Evolutionary conservation across 2,329 filamentous ascomycete species (phyloP).

Genomic region (Truncatella angustata): DNA sequence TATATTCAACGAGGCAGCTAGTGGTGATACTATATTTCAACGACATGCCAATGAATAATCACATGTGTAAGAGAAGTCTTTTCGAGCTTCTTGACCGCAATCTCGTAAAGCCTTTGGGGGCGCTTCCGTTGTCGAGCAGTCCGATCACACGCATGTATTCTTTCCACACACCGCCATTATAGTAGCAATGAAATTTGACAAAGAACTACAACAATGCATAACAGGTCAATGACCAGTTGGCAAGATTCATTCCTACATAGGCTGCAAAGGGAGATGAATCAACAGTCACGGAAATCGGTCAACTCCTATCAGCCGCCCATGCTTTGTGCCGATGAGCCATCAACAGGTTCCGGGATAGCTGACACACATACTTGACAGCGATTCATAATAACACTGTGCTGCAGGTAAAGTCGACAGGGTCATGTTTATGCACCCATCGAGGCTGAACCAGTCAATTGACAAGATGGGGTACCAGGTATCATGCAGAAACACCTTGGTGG

Average conservation of each 20-base stretch:
- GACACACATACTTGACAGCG: neutral
- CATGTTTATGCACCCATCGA: conserved; percentile 5
- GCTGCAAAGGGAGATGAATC: too few species aligned
- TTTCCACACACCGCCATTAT: too few species aligned
- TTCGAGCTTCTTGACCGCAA: too few species aligned
- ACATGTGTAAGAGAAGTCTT: neutral
- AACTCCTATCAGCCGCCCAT: neutral
- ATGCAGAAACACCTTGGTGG: conserved; percentile 10
- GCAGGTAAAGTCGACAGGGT: conserved; percentile 5
- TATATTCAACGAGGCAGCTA: neutral
- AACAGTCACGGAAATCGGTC: neutral
- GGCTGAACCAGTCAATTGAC: neutral
- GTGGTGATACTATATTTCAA: conserved; percentile 6
- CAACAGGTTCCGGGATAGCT: neutral
- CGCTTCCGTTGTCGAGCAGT: too few species aligned
- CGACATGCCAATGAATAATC: conserved; percentile 4
- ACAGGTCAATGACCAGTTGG: too few species aligned
- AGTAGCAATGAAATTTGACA: too few species aligned
- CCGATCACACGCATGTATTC: too few species aligned
- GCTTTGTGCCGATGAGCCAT: neutral
- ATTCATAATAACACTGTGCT: neutral
- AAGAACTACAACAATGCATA: too few species aligned
- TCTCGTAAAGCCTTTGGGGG: too few species aligned
- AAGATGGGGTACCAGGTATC: neutral
- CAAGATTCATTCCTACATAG: too few species aligned